Evolutionary conservation across 345 rosid genomes (phyloP), one percentile per base, ranked within the genome.

Genomic region (Populus davidiana): DNA sequence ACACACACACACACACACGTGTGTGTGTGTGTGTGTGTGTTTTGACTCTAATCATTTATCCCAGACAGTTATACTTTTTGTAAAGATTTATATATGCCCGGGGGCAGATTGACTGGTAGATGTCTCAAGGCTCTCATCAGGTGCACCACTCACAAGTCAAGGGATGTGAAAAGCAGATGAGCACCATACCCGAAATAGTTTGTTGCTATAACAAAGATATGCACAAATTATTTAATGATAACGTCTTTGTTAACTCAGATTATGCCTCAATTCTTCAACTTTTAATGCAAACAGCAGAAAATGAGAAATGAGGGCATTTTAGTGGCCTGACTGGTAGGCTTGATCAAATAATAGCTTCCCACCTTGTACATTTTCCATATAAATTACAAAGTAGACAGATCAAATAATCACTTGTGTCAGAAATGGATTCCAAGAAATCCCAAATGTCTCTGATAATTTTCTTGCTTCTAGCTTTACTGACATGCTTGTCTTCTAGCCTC

Each of bases 261-360:
- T 33, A 14, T 23, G 6, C 23, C 50, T 33, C 56, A n/a, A 6
- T 14, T 2, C 36, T 23, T 4, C 25, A 13, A 64, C 20, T 20
- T 52, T 2, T 20, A 52, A 52, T 50, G 56, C 56, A 17, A 50
- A 50, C 2, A 21, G 56, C n/a, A 20, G 59, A 52, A 52, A 52
- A 8, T 52, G 23, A 31, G 36, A 5, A 43, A 61, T 49, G 12
- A 12, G 33, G 63, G 18, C 14, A 0, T 6, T 39, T 41, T 68
- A 33, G 63, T 74, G 54, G 70, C 76, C 69, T 82, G 92, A 89
- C 92, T 79, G 90, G 85, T 87, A 87, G 91, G 86, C 81, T 14
- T 41, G 71, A 56, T 31, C 10, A 21, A 36, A 56, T 50, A 18
- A 47, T 54, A 38, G 10, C 14, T 23, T 64, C 14, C 12, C n/a